Evolutionary conservation across 2,329 filamentous ascomycete genomes (phyloP).

Genomic region (Aspergillus hiratsukae): DNA sequence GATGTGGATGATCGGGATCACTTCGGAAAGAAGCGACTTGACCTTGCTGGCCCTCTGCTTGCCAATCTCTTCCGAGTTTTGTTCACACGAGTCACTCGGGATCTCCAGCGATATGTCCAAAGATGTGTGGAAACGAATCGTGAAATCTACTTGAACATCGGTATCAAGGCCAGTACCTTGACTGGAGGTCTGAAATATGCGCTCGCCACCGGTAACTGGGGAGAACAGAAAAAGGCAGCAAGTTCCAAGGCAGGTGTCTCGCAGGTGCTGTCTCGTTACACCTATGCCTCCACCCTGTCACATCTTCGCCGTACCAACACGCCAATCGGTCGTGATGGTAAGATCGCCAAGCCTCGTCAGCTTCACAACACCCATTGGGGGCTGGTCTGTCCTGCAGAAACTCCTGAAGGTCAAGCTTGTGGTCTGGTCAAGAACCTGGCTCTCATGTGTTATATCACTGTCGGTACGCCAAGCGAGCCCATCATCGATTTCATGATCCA

Average conservation of each 20-base stretch:
- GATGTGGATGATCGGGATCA: conserved; percentile 98
- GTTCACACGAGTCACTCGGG: conserved; percentile 84
- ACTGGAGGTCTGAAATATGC: conserved; percentile 96
- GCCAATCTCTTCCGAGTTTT: conserved; percentile 94
- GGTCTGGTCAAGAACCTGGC: conserved; percentile 97
- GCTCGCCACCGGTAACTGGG: conserved; percentile 96
- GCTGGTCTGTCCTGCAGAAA: conserved; percentile 93
- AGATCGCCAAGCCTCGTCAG: conserved; percentile 95
- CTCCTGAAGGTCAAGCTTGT: conserved; percentile 96
- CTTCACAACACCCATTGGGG: conserved; percentile 99
- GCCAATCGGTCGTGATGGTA: conserved; percentile 93
- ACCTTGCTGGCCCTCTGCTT: conserved; percentile 88
- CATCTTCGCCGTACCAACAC: conserved; percentile 98
- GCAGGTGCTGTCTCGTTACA: conserved; percentile 96
- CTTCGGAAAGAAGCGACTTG: conserved; percentile 96
- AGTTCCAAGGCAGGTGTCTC: conserved; percentile 95
- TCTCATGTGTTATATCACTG: conserved; percentile 97
- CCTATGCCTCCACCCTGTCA: conserved; percentile 91
- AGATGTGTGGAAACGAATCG: conserved; percentile 83
- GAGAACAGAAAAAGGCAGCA: conserved; percentile 97
- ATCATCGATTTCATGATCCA: conserved; percentile 95
- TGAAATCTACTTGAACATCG: conserved; percentile 86
- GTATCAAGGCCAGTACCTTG: conserved; percentile 84
- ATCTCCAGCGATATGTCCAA: conserved; percentile 86
- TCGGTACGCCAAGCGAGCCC: conserved; percentile 84